phyloP scores from a whole-genome alignment of 352 stramenopile species.

The Saprolegnia diclina region DNA sequence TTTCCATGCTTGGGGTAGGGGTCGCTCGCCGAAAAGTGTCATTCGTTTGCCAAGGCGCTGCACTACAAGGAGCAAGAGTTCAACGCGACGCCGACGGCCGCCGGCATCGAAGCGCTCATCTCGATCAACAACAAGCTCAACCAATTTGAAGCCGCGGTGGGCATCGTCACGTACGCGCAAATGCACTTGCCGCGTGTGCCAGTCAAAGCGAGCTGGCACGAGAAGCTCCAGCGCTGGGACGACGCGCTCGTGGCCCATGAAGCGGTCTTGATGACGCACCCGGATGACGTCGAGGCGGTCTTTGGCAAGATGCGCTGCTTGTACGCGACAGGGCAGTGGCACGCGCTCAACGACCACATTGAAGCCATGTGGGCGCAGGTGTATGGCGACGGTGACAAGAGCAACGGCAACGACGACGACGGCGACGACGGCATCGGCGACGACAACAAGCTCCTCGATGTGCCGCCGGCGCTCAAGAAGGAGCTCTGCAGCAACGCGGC shows the following conservation, averaged over 20 bases:
- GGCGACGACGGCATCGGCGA: conserved; percentile 24
- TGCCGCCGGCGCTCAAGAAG: conserved; percentile 75
- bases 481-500: conserved; percentile 79
- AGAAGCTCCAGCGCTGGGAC: conserved; percentile 97
- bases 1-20: conserved; percentile 34
- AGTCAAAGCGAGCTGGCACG: conserved; percentile 96
- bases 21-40: conserved; percentile 95
- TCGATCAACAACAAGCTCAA: conserved; percentile 98
- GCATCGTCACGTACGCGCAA: conserved; percentile 93
- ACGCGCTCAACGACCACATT: conserved; percentile 92
- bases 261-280: conserved; percentile 52
- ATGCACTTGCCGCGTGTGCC: conserved; percentile 68
- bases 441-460: conserved; percentile 46
- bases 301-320: conserved; percentile 98
- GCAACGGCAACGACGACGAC: background rate
- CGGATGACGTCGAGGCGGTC: conserved; percentile 92
- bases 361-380: conserved; percentile 82
- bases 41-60: conserved; percentile 98
- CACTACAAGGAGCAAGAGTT: conserved; percentile 99
- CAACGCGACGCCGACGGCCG: conserved; percentile 80
- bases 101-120: conserved; percentile 97
- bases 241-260: conserved; percentile 95
- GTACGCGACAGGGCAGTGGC: conserved; percentile 96
- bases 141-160: conserved; percentile 96
- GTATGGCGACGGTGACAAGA: conserved; percentile 48